A percentile compares a stretch with the other conserved stretches of the same genome.
phyloP scores from a whole-genome alignment of 192 early-diverging fungal genomes.

The Cetraspora pellucida region DNA sequence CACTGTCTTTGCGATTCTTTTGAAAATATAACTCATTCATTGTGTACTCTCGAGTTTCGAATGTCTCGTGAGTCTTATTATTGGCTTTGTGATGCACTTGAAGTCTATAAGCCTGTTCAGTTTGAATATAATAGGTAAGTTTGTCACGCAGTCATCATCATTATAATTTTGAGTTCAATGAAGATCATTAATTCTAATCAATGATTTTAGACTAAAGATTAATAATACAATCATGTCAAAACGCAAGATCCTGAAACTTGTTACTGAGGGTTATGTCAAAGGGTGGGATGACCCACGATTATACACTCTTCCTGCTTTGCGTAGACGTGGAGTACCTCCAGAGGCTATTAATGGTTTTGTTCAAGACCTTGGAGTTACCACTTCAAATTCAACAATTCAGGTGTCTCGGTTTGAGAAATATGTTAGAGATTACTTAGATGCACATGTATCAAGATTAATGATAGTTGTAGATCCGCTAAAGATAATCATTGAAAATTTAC shows the following conservation, averaged over 20 bases:
- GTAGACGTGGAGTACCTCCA: slow-evolving; percentile 95
- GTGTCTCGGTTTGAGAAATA: slow-evolving; percentile 91
- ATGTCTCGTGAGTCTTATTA: slow-evolving; percentile 96
- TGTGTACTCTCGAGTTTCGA: slow-evolving; percentile 97
- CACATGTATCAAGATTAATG: slow-evolving; percentile 92
- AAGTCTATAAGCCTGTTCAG: slow-evolving; percentile 99
- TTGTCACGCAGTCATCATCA: not conserved
- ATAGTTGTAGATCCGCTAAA: slow-evolving; percentile 86
- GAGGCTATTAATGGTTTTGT: slow-evolving; percentile 99
- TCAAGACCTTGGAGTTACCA: slow-evolving; percentile 87
- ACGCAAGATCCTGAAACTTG: slow-evolving; percentile 93
- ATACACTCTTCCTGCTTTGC: slow-evolving; percentile 93
- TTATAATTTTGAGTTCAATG: not conserved
- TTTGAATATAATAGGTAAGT: slow-evolving; percentile 91
- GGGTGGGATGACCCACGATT: slow-evolving; percentile 98
- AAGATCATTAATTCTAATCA: not conserved
- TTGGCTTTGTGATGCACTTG: slow-evolving; percentile 98
- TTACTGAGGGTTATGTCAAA: slow-evolving; percentile 72
- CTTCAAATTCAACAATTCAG: slow-evolving; percentile 79
- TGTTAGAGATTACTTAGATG: slow-evolving; percentile 92
- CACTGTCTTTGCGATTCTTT: slow-evolving; percentile 99
- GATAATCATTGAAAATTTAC: slow-evolving; percentile 88
- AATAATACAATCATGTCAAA: slow-evolving; percentile 97
- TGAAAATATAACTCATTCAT: slow-evolving; percentile 99
- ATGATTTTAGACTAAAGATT: slow-evolving; percentile 64